Conservation (phyloP, 345 rosid genomes). For the Turnera subulata region DNA sequence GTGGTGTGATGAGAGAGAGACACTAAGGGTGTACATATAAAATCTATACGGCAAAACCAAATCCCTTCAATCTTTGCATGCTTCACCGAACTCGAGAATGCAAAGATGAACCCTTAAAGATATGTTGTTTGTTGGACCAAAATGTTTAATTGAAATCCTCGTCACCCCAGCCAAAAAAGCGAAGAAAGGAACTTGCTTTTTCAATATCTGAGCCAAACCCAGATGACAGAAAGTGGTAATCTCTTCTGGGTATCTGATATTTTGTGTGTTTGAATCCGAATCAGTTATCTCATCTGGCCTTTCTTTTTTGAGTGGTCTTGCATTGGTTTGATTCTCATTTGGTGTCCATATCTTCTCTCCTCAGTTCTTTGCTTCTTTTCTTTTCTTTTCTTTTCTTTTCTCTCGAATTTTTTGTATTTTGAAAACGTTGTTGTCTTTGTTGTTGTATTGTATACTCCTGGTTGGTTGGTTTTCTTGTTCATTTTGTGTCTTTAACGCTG, state of each 20-base stretch:
- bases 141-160: background rate
- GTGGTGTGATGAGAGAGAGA: background rate
- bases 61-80: slow-evolving; percentile 1
- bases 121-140: background rate
- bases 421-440: background rate
- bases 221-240: background rate
- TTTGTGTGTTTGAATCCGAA: background rate
- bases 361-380: background rate
- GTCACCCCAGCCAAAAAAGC: background rate
- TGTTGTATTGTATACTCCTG: background rate
- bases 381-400: too few relatives aligned
- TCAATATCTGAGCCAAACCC: background rate
- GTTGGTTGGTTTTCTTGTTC: background rate
- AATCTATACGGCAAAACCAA: background rate
- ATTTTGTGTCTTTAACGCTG: background rate
- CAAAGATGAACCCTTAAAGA: background rate
- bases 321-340: background rate
- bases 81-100: background rate
- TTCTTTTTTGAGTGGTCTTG: background rate
- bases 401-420: background rate
- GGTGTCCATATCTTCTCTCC: background rate
- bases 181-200: background rate
- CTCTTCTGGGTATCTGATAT: background rate
- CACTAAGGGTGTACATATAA: background rate
- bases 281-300: too few relatives aligned